Conservation (phyloP, 306 rosid genomes). For the Castanea sativa region DNA sequence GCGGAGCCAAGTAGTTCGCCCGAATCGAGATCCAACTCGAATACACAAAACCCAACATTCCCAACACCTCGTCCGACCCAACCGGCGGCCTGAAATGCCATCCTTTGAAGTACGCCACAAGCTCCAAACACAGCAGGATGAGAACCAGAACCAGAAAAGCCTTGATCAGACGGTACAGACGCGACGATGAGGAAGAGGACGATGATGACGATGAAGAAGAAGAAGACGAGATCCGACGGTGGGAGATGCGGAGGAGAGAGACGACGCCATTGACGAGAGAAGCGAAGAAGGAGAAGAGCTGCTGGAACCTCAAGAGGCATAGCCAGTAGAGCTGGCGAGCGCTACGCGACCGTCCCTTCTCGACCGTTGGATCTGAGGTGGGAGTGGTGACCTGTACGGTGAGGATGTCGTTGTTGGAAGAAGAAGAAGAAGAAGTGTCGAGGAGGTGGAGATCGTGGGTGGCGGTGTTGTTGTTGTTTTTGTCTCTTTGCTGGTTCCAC, state of each 20-base stretch:
- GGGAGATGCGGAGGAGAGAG: constrained; percentile 58
- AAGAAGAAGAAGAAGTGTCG: background rate
- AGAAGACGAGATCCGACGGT: constrained; percentile 55
- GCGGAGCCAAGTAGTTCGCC: constrained; percentile 76
- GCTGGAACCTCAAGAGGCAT: constrained; percentile 62
- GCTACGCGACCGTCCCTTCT: constrained; percentile 66
- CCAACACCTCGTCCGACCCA: constrained; percentile 59
- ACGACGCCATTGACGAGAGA: constrained; percentile 41
- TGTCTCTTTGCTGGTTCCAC: constrained; percentile 92
- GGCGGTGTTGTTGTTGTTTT: constrained; percentile 13
- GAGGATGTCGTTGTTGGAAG: constrained; percentile 24
- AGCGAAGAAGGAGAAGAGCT: constrained; percentile 53
- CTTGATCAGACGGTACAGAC: constrained; percentile 71
- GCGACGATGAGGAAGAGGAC: constrained; percentile 56
- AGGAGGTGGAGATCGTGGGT: too few species aligned
- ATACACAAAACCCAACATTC: constrained; percentile 52
- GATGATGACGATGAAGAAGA: constrained; percentile 9
- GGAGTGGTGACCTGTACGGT: constrained; percentile 45
- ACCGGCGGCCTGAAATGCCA: constrained; percentile 93
- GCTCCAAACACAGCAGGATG: constrained; percentile 60
- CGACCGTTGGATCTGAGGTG: constrained; percentile 42
- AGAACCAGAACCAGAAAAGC: constrained; percentile 59
- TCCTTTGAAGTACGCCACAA: constrained; percentile 83
- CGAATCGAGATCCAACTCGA: constrained; percentile 73
- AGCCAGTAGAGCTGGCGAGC: constrained; percentile 89